Evolutionary conservation across 2,329 filamentous ascomycete species (phyloP), one percentile per base, ranked within the genome.

Genomic region (Gnomoniopsis sp.): DNA sequence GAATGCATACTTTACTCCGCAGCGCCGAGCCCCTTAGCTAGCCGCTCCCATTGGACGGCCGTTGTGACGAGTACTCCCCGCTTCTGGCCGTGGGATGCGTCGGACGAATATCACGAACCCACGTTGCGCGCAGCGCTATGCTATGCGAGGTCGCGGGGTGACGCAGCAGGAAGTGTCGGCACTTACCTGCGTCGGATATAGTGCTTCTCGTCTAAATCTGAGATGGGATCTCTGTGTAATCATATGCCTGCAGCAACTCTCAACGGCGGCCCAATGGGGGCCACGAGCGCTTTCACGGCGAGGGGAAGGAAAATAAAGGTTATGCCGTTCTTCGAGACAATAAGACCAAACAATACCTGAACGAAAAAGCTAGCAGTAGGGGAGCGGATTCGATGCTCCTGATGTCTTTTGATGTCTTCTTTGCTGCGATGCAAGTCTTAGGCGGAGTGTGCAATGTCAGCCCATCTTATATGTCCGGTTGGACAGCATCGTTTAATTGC

Each of bases 161-260:
- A 58, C 49, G 59, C 59, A 58, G 54, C 57, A 56, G 54, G 50
- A 60, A 47, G 60, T 48, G 36, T 52, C 57, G 57, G 58, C 58
- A 60, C 52, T 59, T 59, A 54, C 55, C 52, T 58, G 57, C 47
- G 46, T 56, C 34, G 51, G 57, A 63, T 63, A 63, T 53, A 63
- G 61, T 63, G 59, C 51, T 59, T 56, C 59, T 63, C 61, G 61
- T 63, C 59, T 63, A 63, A 63, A 56, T 58, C 49, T 60, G 21
- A 56, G 57, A 59, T 57, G 53, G 43, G 53, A 63, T 63, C 41
- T 55, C 53, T 60, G 58, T 60, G 56, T 55, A 33, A 23, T 21
- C 14, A 19, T 22, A 17, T 49, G 41, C 41, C n/a, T 57, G 55
- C 19, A 57, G 48, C 30, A 23, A 26, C 33, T 21, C 17, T 23